Percentiles rank a stretch among this genome's conserved stretches.
Conservation (phyloP, 306 rosid genomes). For the Gillenia trifoliata region DNA sequence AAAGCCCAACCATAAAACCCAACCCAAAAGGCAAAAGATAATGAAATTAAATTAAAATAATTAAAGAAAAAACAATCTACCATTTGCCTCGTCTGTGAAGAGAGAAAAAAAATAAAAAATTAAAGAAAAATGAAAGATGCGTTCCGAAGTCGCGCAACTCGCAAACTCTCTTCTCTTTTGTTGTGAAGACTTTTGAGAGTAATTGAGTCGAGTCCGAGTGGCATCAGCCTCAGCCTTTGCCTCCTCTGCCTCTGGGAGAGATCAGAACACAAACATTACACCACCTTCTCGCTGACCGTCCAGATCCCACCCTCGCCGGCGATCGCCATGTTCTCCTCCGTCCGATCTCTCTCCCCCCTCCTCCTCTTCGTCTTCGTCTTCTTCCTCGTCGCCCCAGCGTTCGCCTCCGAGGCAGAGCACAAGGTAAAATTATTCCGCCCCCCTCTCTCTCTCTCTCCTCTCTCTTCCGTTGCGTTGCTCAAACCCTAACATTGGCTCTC, state of each 20-base stretch:
- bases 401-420: constrained; percentile 92
- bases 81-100: neutral
- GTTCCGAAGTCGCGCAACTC: constrained; percentile 4
- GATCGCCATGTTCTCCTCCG: constrained; percentile 66
- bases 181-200: neutral
- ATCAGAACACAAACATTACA: neutral
- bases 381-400: constrained; percentile 32
- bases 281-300: constrained; percentile 11
- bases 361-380: constrained; percentile 26
- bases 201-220: neutral
- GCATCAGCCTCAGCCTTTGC: neutral
- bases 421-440: constrained; percentile 41
- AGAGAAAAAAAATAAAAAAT: no score
- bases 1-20: neutral
- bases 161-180: neutral
- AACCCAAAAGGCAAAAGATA: neutral
- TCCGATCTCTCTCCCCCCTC: constrained; percentile 43
- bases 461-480: neutral
- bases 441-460: neutral
- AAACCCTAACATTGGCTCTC: neutral
- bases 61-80: neutral
- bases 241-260: neutral
- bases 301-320: constrained; percentile 45
- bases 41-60: neutral
- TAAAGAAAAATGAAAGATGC: neutral